phyloP scores from a whole-genome alignment of 1,284 basidiomycete species.

The Cryptococcus wingfieldii region DNA sequence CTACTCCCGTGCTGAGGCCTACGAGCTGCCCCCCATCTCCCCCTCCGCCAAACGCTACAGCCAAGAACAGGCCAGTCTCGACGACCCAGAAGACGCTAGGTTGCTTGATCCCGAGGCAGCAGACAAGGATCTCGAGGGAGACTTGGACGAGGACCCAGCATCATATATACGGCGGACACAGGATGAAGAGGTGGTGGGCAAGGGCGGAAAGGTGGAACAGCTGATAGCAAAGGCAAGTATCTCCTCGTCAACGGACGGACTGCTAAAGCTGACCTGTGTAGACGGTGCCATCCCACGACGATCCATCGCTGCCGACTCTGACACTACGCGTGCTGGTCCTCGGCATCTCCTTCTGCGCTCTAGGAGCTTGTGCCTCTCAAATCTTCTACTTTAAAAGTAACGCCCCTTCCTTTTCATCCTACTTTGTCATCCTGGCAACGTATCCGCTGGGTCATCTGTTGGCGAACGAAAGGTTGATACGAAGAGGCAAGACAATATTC shows the following conservation, averaged over 20 bases:
- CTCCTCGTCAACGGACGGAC: constrained; percentile 51
- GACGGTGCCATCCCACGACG: constrained; percentile 55
- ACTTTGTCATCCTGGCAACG: constrained; percentile 55
- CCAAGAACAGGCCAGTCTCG: neutral
- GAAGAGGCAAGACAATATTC: constrained; percentile 25
- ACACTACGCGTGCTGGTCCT: constrained; percentile 54
- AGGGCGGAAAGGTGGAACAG: constrained; percentile 34
- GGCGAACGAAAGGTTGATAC: constrained; percentile 37
- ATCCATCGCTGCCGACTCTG: constrained; percentile 53
- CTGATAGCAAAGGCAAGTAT: constrained; percentile 32
- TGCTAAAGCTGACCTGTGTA: constrained; percentile 11
- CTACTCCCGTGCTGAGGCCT: constrained; percentile 37
- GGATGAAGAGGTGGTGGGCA: constrained; percentile 34
- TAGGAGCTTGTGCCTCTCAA: constrained; percentile 53
- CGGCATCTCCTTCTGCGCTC: constrained; percentile 53
- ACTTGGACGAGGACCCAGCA: constrained; percentile 9
- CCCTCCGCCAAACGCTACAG: constrained; percentile 1
- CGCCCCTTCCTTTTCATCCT: constrained; percentile 53
- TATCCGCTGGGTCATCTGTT: constrained; percentile 50
- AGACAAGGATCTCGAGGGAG: constrained; percentile 6
- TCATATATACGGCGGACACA: constrained; percentile 10
- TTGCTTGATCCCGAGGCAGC: constrained; percentile 5
- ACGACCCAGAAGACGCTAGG: constrained; percentile 8
- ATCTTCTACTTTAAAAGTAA: constrained; percentile 54
- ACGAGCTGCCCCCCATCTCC: constrained; percentile 33